These are phyloP conservation scores for Elongisporangium anandrum DNA, from an alignment of 352 stramenopile genomes.

Conservation along the genomic window DNA sequence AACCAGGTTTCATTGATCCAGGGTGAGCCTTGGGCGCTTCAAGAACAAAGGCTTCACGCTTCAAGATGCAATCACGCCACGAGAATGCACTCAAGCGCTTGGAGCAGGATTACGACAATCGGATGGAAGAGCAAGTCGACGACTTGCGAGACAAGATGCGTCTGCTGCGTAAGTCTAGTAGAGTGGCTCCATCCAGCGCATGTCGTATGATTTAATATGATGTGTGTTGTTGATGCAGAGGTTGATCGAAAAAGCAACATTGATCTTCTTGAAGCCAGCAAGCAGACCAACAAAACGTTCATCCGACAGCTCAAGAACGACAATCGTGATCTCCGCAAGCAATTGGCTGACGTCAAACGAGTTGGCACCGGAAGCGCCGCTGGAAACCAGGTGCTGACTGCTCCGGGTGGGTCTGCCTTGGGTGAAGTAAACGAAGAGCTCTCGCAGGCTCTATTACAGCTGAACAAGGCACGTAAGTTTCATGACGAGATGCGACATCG, in stretches of 20 bases:
- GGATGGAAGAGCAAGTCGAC: constrained; percentile 82
- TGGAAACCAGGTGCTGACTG: not conserved
- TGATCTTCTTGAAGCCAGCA: constrained; percentile 80
- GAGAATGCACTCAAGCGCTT: constrained; percentile 72
- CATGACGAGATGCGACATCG: constrained; percentile 76
- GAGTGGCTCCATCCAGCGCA: not conserved
- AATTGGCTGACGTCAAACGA: constrained; percentile 76
- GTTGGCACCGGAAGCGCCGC: constrained; percentile 3
- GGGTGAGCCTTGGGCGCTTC: too few relatives aligned
- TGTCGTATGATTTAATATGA: constrained; percentile 1
- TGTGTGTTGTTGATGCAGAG: constrained; percentile 39
- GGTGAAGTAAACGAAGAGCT: constrained; percentile 54
- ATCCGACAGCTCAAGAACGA: constrained; percentile 84
- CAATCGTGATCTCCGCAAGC: constrained; percentile 86
- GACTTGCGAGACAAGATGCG: constrained; percentile 84
- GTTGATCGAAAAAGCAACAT: constrained; percentile 86
- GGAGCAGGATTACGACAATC: constrained; percentile 76
- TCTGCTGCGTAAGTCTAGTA: constrained; percentile 66
- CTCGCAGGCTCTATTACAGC: constrained; percentile 34
- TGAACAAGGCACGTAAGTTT: constrained; percentile 74
- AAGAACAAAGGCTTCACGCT: not conserved
- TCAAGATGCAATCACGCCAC: constrained; percentile 49
- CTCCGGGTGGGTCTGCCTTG: constrained; percentile 3
- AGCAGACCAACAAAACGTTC: constrained; percentile 89
- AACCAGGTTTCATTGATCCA: not conserved